Conservation (phyloP, 805 yeast species). For the Pichia membranifaciens region DNA sequence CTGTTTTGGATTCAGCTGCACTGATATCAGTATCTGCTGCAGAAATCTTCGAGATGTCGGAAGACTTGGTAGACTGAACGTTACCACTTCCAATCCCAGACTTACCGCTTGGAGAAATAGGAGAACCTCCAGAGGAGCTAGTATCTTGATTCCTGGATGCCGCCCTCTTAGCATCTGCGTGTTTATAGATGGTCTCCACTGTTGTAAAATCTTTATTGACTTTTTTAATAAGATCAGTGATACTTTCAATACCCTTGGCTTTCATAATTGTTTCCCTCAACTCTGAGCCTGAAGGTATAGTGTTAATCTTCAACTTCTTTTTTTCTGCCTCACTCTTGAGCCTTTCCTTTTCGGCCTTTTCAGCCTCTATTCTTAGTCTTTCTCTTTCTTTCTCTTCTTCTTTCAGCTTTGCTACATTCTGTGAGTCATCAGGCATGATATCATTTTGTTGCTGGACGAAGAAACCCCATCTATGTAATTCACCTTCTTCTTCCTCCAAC, state of each 20-base stretch:
- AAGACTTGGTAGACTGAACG: no score
- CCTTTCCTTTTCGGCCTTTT: slow-evolving; percentile 10
- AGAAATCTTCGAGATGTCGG: background rate
- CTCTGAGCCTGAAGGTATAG: slow-evolving; percentile 49
- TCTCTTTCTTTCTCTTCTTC: slow-evolving; percentile 8
- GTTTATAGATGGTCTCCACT: slow-evolving; percentile 24
- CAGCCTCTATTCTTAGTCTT: slow-evolving; percentile 7
- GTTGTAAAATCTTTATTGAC: slow-evolving; percentile 45
- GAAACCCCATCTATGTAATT: slow-evolving; percentile 79
- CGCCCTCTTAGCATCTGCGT: slow-evolving; percentile 12
- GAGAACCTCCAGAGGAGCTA: background rate
- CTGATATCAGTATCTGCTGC: background rate
- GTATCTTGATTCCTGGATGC: background rate
- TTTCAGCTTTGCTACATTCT: slow-evolving; percentile 4
- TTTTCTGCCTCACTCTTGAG: slow-evolving; percentile 8
- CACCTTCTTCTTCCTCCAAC: slow-evolving; percentile 90
- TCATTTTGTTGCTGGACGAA: slow-evolving; percentile 59
- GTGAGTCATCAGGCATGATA: slow-evolving; percentile 24
- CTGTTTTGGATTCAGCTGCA: background rate
- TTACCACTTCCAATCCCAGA: background rate
- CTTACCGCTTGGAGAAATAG: background rate
- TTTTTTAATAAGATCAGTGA: slow-evolving; percentile 59
- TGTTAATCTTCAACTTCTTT: slow-evolving; percentile 25
- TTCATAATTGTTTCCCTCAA: slow-evolving; percentile 57
- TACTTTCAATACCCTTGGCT: slow-evolving; percentile 70